Evolutionary conservation across 225 moss, liverwort and hornwort species (phyloP).

Genomic region (Sphagnum contortum): DNA sequence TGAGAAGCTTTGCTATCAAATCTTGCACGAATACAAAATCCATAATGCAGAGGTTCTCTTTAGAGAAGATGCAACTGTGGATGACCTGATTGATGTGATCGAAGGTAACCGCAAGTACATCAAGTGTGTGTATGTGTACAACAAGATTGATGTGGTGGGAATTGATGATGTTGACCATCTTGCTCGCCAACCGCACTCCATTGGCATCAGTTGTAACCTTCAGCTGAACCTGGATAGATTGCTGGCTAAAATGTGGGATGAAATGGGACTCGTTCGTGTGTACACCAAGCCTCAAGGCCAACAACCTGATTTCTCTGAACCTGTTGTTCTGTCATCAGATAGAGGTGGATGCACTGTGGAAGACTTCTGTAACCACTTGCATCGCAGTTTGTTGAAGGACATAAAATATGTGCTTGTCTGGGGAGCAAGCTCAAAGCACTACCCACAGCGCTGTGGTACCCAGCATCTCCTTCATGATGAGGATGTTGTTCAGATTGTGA

Average conservation of each 20-base stretch:
- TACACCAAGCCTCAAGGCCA: conserved; percentile 99
- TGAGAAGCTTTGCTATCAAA: conserved; percentile 99
- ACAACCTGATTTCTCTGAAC: conserved; percentile 98
- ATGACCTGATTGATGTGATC: conserved; percentile 98
- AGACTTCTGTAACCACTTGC: conserved; percentile 97
- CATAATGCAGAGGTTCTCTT: conserved; percentile 99
- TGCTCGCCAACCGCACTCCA: conserved; percentile 96
- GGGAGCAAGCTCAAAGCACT: conserved; percentile 96
- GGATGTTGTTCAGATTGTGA: conserved; percentile 99
- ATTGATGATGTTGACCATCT: conserved; percentile 97
- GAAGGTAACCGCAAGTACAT: conserved; percentile 99
- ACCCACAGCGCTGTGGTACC: conserved; percentile 96
- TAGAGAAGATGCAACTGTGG: conserved; percentile 99
- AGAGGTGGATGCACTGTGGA: conserved; percentile 99
- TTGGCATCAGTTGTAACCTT: conserved; percentile 98
- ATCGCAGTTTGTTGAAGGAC: conserved; percentile 89
- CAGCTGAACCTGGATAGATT: conserved; percentile 97
- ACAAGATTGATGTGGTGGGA: conserved; percentile 99
- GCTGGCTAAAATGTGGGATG: conserved; percentile 98
- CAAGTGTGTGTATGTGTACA: conserved; percentile 99
- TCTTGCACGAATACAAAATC: conserved; percentile 99
- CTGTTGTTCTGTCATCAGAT: conserved; percentile 97
- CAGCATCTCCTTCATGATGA: conserved; percentile 82
- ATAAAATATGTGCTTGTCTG: conserved; percentile 96
- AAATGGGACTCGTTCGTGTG: conserved; percentile 99